These are phyloP conservation scores for Nakaseomyces delphensis DNA, from an alignment of 1,139 yeast species.

Conservation along the genomic window DNA sequence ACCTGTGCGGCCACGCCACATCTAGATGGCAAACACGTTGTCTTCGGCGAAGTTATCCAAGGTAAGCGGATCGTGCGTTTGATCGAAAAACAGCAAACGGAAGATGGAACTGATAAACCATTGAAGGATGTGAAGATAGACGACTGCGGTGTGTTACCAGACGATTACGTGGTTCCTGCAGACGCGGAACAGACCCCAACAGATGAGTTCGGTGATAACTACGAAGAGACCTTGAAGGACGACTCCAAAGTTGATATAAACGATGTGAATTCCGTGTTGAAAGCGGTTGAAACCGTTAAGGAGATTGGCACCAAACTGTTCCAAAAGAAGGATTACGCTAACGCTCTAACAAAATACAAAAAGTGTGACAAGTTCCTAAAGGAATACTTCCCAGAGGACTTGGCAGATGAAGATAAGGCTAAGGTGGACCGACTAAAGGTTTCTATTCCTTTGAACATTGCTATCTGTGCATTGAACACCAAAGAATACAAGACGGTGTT, in stretches of 20 bases:
- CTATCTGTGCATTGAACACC: conserved; percentile 65
- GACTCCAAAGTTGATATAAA: conserved; percentile 56
- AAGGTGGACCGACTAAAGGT: conserved; percentile 46
- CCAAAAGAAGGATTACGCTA: conserved; percentile 50
- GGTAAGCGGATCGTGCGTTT: conserved; percentile 77
- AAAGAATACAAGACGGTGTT: conserved; percentile 50
- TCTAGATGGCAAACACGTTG: conserved; percentile 91
- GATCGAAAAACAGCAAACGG: conserved; percentile 61
- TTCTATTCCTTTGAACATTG: conserved; percentile 60
- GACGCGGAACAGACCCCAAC: conserved; percentile 37
- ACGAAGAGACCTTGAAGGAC: conserved; percentile 69
- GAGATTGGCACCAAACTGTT: conserved; percentile 69
- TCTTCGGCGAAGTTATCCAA: conserved; percentile 78
- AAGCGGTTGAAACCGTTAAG: conserved; percentile 61
- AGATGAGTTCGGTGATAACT: conserved; percentile 80
- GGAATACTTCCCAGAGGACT: conserved; percentile 68
- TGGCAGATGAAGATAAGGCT: conserved; percentile 44
- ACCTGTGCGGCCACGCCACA: conserved; percentile 81
- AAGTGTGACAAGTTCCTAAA: conserved; percentile 62
- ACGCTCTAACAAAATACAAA: conserved; percentile 56
- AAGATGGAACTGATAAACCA: conserved; percentile 56
- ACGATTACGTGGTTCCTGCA: conserved; percentile 41
- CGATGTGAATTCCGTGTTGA: conserved; percentile 54
- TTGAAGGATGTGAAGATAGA: conserved; percentile 53
- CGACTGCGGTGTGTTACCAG: conserved; percentile 72